Conservation (phyloP, 352 stramenopile genomes). For the Albugo candida region DNA sequence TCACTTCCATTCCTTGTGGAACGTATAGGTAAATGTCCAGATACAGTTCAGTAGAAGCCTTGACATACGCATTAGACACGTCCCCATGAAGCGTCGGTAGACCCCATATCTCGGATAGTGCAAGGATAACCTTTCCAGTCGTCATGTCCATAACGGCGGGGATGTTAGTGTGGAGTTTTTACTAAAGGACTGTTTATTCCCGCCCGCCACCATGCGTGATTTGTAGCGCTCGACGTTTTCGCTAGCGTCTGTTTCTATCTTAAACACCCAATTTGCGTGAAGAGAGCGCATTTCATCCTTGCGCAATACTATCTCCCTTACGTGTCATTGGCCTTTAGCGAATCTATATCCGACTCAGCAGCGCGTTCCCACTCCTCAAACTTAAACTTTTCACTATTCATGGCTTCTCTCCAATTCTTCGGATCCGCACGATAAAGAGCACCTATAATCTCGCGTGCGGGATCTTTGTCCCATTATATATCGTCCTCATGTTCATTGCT, state of each 20-base stretch:
- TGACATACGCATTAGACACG: constrained; percentile 3
- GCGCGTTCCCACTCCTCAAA: no score
- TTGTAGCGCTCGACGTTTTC: constrained; percentile 6
- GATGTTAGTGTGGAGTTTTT: neutral
- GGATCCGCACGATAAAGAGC: no score
- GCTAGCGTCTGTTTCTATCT: neutral
- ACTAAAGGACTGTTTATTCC: neutral
- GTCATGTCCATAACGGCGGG: constrained; percentile 1
- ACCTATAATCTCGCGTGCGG: neutral
- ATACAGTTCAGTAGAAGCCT: neutral
- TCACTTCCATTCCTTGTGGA: neutral
- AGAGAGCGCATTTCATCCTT: neutral
- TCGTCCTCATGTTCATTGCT: no score
- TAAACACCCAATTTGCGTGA: constrained; percentile 3
- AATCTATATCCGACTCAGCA: neutral
- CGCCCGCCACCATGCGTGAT: constrained; percentile 2
- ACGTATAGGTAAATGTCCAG: constrained; percentile 1
- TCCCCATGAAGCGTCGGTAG: neutral
- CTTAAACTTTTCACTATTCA: no score
- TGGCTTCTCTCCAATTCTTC: no score
- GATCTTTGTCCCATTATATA: no score
- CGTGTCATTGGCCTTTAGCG: constrained; percentile 1
- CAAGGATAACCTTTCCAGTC: constrained; percentile 1
- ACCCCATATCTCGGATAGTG: neutral
- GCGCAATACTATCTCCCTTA: constrained; percentile 2